A percentile compares a stretch with the other conserved stretches of the same genome.
phyloP scores from a whole-genome alignment of 2,329 filamentous ascomycete species.

The Colletotrichum siamense region DNA sequence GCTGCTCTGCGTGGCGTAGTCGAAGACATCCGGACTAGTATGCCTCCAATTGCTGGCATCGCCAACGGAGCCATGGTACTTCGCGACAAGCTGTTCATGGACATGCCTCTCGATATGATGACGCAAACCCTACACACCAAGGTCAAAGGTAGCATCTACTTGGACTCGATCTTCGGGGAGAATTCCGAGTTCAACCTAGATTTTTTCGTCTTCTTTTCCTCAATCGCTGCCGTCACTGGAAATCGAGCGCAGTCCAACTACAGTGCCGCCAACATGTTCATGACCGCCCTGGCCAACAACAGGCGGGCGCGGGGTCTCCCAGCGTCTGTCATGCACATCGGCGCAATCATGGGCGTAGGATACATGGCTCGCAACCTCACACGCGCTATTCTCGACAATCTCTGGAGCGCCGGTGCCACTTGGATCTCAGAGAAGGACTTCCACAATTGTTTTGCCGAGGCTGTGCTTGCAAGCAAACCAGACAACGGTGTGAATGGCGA shows the following conservation, averaged over 20 bases:
- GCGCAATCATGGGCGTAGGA: constrained; percentile 44
- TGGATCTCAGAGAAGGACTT: constrained; percentile 35
- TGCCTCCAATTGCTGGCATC: constrained; percentile 44
- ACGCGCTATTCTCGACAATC: not conserved
- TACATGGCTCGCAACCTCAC: constrained; percentile 34
- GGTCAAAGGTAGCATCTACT: not conserved
- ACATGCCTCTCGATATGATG: constrained; percentile 30
- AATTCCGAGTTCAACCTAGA: constrained; percentile 27
- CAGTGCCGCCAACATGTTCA: constrained; percentile 47
- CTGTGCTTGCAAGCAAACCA: constrained; percentile 38
- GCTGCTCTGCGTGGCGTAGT: not conserved
- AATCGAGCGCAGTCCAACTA: constrained; percentile 48
- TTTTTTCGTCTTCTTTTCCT: constrained; percentile 41
- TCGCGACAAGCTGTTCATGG: constrained; percentile 35
- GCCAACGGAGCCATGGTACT: constrained; percentile 51
- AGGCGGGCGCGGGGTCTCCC: constrained; percentile 39
- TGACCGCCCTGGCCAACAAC: constrained; percentile 39
- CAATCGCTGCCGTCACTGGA: constrained; percentile 29
- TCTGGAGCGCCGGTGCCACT: constrained; percentile 1
- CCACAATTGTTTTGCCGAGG: constrained; percentile 47
- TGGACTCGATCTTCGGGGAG: not conserved
- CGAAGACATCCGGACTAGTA: not conserved
- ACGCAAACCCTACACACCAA: not conserved
- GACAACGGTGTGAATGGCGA: not conserved
- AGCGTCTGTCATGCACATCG: constrained; percentile 42